Evolutionary conservation across 148 eudicot genomes (phyloP), one percentile per base, ranked within the genome.

Genomic region (Spergularia bocconei): DNA sequence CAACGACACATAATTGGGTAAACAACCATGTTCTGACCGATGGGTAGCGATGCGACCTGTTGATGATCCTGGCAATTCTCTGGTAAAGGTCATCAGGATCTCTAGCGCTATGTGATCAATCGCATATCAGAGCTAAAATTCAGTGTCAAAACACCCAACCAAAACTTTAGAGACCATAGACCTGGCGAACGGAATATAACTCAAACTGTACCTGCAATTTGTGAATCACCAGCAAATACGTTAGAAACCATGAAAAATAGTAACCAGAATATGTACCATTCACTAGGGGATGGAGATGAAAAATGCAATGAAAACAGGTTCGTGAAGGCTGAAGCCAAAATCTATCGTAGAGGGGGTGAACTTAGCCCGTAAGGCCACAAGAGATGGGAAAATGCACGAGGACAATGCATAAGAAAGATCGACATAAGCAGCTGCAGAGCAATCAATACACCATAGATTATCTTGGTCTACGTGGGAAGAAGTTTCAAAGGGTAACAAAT

Each of bases 101-200:
- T 15, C 23, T 33, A 19, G 0, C 33, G 8, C 19, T 57, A 56
- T 19, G 11, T 17, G 8, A 66, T 65, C 44, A 12, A 57, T 1
- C 33, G 33, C 25, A 55, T 29, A 33, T 36, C 21, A 13, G 54
- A 74, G 69, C 79, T 82, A 94, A 80, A 94, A 91, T 71, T 94
- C 98, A 20, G 98, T 93, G 85, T 93, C 97, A 78, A 93, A 93
- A 79, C 97, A 91, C 73, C 90, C 84, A 33, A 82, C 73, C 84
- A 93, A 68, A 69, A 89, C 82, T 85, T 90, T 91, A 3, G 94
- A 85, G 73, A 91, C 84, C 97, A 89, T 89, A 16, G 97, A 82
- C 87, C 98, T 86, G 21, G 94, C 98, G 69, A 93, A 93, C 23
- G 98, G 97, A 38, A 91, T 91, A 84, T 91, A 93, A 86, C 98